phyloP scores from a whole-genome alignment of 2,329 filamentous ascomycete species.

The Rutstroemia sydowiana region DNA sequence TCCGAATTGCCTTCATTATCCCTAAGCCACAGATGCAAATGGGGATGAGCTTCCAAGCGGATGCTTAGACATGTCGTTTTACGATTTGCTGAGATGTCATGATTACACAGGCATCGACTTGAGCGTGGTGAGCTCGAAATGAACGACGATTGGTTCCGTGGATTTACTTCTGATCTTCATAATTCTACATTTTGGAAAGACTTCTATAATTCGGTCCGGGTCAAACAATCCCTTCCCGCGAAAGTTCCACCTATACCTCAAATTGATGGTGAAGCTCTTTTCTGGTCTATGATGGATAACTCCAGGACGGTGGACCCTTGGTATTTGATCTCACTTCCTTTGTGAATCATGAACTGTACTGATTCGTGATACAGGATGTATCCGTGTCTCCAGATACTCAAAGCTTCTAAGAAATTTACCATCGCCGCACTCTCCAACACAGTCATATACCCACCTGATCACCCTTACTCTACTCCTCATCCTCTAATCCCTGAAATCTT shows the following conservation, averaged over 20 bases:
- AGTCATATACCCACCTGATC: conserved; percentile 70
- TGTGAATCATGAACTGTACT: not conserved
- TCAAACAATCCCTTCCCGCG: conserved; percentile 33
- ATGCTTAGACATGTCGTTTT: no score
- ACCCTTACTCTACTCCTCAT: conserved; percentile 43
- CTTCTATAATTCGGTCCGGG: conserved; percentile 44
- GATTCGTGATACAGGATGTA: conserved; percentile 55
- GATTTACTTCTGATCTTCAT: conserved; percentile 69
- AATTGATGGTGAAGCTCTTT: conserved; percentile 73
- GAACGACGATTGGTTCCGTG: conserved; percentile 65
- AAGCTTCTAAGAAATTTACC: conserved; percentile 56
- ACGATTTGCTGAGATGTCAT: not conserved
- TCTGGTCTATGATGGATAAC: conserved; percentile 82
- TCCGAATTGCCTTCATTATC: no score
- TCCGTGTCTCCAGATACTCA: conserved; percentile 67
- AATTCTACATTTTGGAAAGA: conserved; percentile 59
- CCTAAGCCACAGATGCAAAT: no score
- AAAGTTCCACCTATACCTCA: conserved; percentile 56
- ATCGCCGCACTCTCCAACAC: conserved; percentile 87
- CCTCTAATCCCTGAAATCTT: conserved; percentile 54
- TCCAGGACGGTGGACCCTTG: conserved; percentile 66
- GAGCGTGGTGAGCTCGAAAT: conserved; percentile 77
- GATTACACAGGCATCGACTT: conserved; percentile 50
- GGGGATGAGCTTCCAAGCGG: no score
- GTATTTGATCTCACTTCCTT: not conserved